Base-by-base conservation (phyloP, 2,329 filamentous ascomycete species). In the Ophiostoma ulmi region DNA sequence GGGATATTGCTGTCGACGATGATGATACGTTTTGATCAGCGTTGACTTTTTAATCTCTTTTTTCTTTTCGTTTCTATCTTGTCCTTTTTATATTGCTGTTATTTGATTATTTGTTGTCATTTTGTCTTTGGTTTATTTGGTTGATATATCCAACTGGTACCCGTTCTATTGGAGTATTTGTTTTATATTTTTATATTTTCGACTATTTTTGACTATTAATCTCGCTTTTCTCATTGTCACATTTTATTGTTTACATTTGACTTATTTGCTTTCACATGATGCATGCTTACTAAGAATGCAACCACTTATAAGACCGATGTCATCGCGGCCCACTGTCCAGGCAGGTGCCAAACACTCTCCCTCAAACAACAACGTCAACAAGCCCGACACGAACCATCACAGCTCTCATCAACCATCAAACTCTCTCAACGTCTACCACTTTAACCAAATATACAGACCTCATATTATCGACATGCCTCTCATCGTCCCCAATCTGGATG, bases 381-480 rank as follows among this genome's bases (percentile, higher is more conserved):
- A 26, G 11, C 5, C 13, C 48, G 3, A n/a, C 44, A 20, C 35
- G 44, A 48, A 48, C 14, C 58, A 63, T 63, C 26, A 20, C 26
- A 35, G 0, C n/a, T 11, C 48, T 58, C n/a, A 58, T 11, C 52
- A 26, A 22, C 52, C 11, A 31, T 58, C 26, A 35, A 61, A 4
- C 26, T 26, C 2, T 20, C 35, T 11, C 26, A 17, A 5, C 3
- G 3, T 31, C 8, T 35, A 1, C 13, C 3, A 35, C 11, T 26
- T 17, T 0, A 35, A 35, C 13, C 3, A 63, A 4, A 63, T 14
- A 14, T 3, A 31, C 11, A 35, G 1, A 35, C 26, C 11, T 31
- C 13, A 65, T 8, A 63, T 1, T 1, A n/a, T 3, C 72, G 88
- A 78, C 6, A 86, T 90, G 88, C 88, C 88, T 85, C 87, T 90